Evolutionary conservation across 805 yeast species (phyloP), one percentile per base, ranked within the genome.

Genomic region (Candida succiphila): DNA sequence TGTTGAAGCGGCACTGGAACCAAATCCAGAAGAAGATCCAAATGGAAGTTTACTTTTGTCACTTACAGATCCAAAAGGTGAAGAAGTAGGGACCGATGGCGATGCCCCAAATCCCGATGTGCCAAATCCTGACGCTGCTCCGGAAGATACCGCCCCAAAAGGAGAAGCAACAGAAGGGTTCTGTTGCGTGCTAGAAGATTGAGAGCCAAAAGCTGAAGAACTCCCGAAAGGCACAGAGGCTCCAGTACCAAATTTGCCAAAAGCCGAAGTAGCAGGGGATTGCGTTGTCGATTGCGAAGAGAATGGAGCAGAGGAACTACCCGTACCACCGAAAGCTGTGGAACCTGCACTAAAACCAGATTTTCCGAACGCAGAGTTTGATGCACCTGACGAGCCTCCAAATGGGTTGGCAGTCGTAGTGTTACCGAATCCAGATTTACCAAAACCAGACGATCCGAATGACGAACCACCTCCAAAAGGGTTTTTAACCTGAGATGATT

Each of bases 401-500:
- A 40, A 39, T 4, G 46, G 32, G 23, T 27, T 31, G 16, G 25
- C 17, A 10, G 39, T 19, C 14, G 20, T 25, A 12, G 38, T 19
- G 10, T 29, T 30, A 5, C 42, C 45, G 36, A 39, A 40, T 13
- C 36, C 41, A 23, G 41, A 18, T 15, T 35, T 18, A 3, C 44
- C 52, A 37, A 45, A 45, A 12, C 40, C 49, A 17, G 39, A 22
- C 17, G 41, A 22, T 5, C 46, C 44, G 31, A 25, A 10, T 16
- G 14, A 8, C 8, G 36, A 17, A 10, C 33, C 38, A 6, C 43
- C 23, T 2, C 53, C 55, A 48, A 51, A 53, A 3, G 50, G 42
- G 19, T 27, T 24, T 5, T 38, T 7, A 3, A 27, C 34, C 14
- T 12, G 17, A 17, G 13, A 31, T 7, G 29, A 20, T 12, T 36